A percentile compares a stretch with the other conserved stretches of the same genome.
These are phyloP conservation scores for Saprolegnia diclina DNA, from an alignment of 352 stramenopile species.

Conservation along the genomic window DNA sequence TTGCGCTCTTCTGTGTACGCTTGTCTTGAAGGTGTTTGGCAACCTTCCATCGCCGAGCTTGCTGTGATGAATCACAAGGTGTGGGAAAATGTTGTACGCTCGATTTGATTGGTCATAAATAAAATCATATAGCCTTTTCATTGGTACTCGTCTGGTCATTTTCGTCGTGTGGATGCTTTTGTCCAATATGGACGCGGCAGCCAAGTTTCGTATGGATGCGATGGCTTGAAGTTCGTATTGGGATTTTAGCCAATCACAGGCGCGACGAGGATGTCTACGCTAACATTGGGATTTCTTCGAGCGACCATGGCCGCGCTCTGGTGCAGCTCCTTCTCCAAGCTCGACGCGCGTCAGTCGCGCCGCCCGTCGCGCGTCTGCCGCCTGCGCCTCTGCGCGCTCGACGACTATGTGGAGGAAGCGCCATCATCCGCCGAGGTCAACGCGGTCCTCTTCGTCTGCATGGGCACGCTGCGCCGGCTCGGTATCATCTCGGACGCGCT, in stretches of 20 bases:
- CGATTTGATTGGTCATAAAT: too few species aligned
- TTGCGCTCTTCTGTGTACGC: too few species aligned
- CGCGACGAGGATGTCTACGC: background rate
- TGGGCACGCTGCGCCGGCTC: slow-evolving; percentile 7
- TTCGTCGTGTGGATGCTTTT: background rate
- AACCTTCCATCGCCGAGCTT: too few species aligned
- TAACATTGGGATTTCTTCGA: background rate
- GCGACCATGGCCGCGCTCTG: slow-evolving; percentile 13
- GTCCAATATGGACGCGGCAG: background rate
- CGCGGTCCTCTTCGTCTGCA: slow-evolving; percentile 8
- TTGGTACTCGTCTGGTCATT: too few species aligned
- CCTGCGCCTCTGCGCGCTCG: background rate
- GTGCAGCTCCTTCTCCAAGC: slow-evolving; percentile 23
- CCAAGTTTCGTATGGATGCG: background rate
- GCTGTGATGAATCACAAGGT: too few species aligned
- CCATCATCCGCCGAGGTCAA: background rate
- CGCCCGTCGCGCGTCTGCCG: background rate
- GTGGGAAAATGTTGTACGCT: too few species aligned
- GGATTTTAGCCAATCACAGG: background rate
- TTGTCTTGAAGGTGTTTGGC: too few species aligned
- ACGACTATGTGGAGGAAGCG: background rate
- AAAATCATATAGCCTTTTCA: too few species aligned
- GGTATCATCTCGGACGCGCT: slow-evolving; percentile 14
- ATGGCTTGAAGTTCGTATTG: background rate
- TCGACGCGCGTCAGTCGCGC: background rate